Base-by-base conservation (phyloP, 345 rosid species). In the Melaleuca alternifolia region DNA sequence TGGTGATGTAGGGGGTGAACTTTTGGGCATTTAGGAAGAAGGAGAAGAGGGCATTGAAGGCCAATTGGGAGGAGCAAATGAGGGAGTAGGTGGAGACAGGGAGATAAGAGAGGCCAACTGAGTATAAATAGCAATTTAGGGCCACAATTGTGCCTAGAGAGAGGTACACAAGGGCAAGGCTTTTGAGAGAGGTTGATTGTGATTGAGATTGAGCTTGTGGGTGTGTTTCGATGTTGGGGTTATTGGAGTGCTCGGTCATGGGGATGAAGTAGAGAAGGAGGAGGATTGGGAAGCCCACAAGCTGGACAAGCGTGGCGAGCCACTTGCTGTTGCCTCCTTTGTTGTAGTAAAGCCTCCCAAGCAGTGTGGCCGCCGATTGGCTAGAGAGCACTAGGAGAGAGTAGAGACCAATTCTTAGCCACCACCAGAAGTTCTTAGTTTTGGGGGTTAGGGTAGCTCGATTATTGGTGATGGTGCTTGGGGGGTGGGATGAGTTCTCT, bases 311-410 rank as follows among this genome's bases (percentile, higher is more conserved):
- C 7, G 91, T 88, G 52, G 88, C 88, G 20, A 93, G 44, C 93
- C 93, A 92, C 87, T 88, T 88, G 90, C 95, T 89, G 6, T 86
- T 87, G 50, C 93, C 93, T 4, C 95, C 94, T 54, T 90, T 88
- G n/a, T 87, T 57, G 30, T 54, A 90, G 90, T 92, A 93, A 1
- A 88, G 91, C 54, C 94, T 88, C 26, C 88, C 91, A 53, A 93
- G 54, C 76, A 92, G 84, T 21, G 87, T 86, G 11, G 93, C 91
- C 16, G 83, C 88, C 26, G 92, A 51, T 86, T 90, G 93, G 71
- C 94, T 89, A 0, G 87, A 46, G 53, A 93, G 89, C 6, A 92
- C 84, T 11, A 86, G 71, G 84, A 48, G 7, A 11, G 84, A 83
- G 57, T 50, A 83, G 30, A 83, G 37, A 16, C 30, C 53, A 41